Evolutionary conservation across 495 filamentous ascomycete species (phyloP).

Genomic region (Bathelium albidoporum): DNA sequence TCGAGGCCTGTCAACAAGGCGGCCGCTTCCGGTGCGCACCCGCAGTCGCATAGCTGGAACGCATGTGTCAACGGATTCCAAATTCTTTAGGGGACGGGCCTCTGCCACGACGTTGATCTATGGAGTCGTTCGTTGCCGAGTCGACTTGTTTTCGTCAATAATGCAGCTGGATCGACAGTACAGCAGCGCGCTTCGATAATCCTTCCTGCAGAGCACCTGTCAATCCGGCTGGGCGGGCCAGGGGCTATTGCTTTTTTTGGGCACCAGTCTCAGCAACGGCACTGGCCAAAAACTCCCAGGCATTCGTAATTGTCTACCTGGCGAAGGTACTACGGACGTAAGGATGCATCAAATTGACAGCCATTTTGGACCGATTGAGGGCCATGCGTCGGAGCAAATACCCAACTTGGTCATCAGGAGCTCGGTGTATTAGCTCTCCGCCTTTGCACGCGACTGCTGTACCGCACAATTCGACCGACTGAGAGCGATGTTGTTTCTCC

Average conservation of each 20-base stretch:
- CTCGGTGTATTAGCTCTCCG: no score
- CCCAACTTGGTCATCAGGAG: neutral
- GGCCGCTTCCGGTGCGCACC: neutral
- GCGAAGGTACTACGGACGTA: neutral
- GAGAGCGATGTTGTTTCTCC: neutral
- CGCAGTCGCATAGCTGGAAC: neutral
- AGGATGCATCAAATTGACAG: neutral
- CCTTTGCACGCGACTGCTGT: no score
- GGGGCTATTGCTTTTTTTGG: neutral
- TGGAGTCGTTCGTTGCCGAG: neutral
- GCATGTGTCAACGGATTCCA: neutral
- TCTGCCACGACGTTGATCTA: neutral
- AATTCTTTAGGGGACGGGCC: neutral
- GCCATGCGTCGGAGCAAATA: neutral
- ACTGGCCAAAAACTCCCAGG: neutral
- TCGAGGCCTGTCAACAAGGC: no score
- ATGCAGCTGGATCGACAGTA: neutral
- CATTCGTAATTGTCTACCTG: neutral
- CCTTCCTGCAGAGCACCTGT: neutral
- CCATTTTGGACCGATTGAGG: neutral
- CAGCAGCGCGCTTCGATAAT: neutral
- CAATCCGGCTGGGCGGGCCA: neutral
- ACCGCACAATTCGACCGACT: neutral
- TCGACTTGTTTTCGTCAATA: neutral
- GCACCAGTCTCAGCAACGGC: neutral